A percentile compares a stretch with the other conserved stretches of the same genome.
These are phyloP conservation scores for Cordia subcordata DNA, from an alignment of 257 asterid species.

Conservation along the genomic window DNA sequence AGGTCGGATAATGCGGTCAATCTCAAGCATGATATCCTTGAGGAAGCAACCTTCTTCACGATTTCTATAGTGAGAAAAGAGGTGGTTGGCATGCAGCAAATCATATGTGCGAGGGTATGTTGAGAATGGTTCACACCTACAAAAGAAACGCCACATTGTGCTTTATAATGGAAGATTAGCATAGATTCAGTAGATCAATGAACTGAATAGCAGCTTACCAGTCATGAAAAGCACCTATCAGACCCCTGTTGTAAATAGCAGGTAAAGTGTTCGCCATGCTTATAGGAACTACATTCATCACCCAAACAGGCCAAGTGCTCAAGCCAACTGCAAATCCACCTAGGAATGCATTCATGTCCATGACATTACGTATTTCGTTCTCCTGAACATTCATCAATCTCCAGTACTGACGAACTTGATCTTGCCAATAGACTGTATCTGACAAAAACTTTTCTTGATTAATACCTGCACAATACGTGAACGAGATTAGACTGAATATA, in stretches of 20 bases:
- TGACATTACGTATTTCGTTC: slow-evolving; percentile 64
- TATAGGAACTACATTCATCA: slow-evolving; percentile 76
- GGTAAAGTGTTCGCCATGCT: slow-evolving; percentile 57
- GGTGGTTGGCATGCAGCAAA: slow-evolving; percentile 44
- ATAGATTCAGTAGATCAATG: neutral
- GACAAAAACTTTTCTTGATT: slow-evolving; percentile 49
- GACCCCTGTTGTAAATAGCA: slow-evolving; percentile 77
- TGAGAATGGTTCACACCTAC: slow-evolving; percentile 92
- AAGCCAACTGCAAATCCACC: slow-evolving; percentile 89
- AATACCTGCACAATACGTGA: slow-evolving; percentile 43
- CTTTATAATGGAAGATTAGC: slow-evolving; percentile 9
- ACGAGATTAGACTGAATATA: neutral
- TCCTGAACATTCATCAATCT: slow-evolving; percentile 74
- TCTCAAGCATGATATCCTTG: slow-evolving; percentile 86
- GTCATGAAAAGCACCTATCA: slow-evolving; percentile 77
- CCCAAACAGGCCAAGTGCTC: slow-evolving; percentile 89
- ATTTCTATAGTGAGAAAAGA: slow-evolving; percentile 54
- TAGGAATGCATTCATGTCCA: slow-evolving; percentile 87
- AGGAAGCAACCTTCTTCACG: slow-evolving; percentile 65
- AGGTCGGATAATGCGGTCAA: slow-evolving; percentile 84
- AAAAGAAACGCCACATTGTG: neutral
- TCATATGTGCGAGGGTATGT: slow-evolving; percentile 91
- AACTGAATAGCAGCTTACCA: slow-evolving; percentile 42
- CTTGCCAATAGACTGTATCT: slow-evolving; percentile 93
- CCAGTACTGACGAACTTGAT: slow-evolving; percentile 92